Base-by-base conservation (phyloP, 2,329 filamentous ascomycete species). In the Falciphora oryzae region DNA sequence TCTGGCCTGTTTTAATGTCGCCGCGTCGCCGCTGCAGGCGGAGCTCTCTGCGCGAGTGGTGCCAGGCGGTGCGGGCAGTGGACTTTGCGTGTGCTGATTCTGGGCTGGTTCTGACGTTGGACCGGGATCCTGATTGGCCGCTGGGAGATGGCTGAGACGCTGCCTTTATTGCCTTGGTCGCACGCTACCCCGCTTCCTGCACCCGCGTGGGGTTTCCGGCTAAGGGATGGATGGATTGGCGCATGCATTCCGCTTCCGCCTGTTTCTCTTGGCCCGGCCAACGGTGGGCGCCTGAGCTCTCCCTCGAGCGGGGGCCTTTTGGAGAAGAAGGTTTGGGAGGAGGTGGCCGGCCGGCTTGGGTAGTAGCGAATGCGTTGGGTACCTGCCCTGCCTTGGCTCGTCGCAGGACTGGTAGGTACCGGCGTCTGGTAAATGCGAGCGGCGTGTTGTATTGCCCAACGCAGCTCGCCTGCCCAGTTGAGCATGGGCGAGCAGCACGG, bases 101-200 rank as follows among this genome's bases (percentile, higher is more conserved):
- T 60, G 58, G 58, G 28, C 58, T 60, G 58, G 58, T 35, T 60
- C 29, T 60, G 58, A 60, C 58, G 58, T 60, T 11, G 29, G 31
- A 28, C 22, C 22, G 10, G 22, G 58, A 31, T 31, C 31, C 58
- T 71, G 69, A 71, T 70, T 71, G 69, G 69, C 65, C 66, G 66
- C 67, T 66, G 68, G 7, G 27, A 65, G 63, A 66, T 68, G 65
- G 64, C 66, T 68, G 66, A 65, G 64, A 65, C 66, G 65, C 27
- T 61, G 28, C 44, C 5, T 53, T 53, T 53, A 53, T 53, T 53
- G 44, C 22, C 44, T 53, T 53, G 44, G 44, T 53, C 44, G 44
- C 22, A 53, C 44, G 44, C 68, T 71, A 71, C 70, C 70, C 70
- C 70, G 70, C 70, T 69, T 67, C 58, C 58, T 65, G 65, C 57